phyloP scores from a whole-genome alignment of 2,329 filamentous ascomycete genomes.

The Nothophoma quercina region DNA sequence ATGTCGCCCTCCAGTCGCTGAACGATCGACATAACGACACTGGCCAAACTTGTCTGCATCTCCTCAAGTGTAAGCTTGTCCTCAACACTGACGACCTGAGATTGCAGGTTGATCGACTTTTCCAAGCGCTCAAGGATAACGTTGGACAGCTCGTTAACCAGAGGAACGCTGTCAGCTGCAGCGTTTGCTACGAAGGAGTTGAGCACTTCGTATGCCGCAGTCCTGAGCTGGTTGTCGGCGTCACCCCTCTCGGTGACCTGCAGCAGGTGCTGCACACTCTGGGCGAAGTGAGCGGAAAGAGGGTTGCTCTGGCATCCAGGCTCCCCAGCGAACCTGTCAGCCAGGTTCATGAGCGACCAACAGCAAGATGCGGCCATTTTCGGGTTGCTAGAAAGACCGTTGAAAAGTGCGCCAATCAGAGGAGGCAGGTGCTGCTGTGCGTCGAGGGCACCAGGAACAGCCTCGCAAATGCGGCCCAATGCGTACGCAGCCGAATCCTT shows the following conservation, averaged over 20 bases:
- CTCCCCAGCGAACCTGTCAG: constrained; percentile 92
- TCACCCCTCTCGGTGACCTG: constrained; percentile 83
- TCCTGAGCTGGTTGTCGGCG: constrained; percentile 87
- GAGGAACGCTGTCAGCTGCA: constrained; percentile 81
- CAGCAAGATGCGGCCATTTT: constrained; percentile 99
- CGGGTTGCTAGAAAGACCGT: constrained; percentile 84
- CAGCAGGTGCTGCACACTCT: constrained; percentile 85
- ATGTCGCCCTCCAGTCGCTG: constrained; percentile 92
- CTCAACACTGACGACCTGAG: constrained; percentile 94
- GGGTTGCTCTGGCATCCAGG: constrained; percentile 80
- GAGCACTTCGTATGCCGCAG: constrained; percentile 95
- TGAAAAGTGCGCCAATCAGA: constrained; percentile 87
- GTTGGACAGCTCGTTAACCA: constrained; percentile 83
- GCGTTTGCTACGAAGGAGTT: constrained; percentile 93
- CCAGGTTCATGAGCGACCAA: constrained; percentile 98
- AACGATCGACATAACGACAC: constrained; percentile 89
- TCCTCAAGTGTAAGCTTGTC: constrained; percentile 96
- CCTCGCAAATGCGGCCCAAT: constrained; percentile 93
- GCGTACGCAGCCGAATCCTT: constrained; percentile 96
- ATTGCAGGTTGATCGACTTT: constrained; percentile 86
- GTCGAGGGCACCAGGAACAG: constrained; percentile 90
- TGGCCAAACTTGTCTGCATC: constrained; percentile 95
- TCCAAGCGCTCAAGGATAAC: constrained; percentile 91
- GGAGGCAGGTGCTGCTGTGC: constrained; percentile 81
- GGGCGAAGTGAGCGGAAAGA: constrained; percentile 89